Conservation (phyloP, 129 eudicot genomes). For the carrot (Daucus carota) region DH1_v3.0 NC_030387.2:35352001-35352500, state of each 20-base stretch:
- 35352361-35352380: slow-evolving; percentile 13
- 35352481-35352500: slow-evolving; percentile 16
- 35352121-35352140: not conserved
- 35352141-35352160: not conserved
- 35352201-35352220: not conserved
- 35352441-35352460: not conserved
- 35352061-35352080: not conserved
- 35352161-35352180: too few relatives aligned
- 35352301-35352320: not conserved
- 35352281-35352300: not conserved
- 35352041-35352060: not conserved
- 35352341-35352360: not conserved
- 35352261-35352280: not conserved
- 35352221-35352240: not conserved
- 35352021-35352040: not conserved
- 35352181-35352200: not conserved
- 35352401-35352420: slow-evolving; percentile 7
- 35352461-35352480: slow-evolving; percentile 3
- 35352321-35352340: not conserved
- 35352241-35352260: not conserved
- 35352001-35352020: not conserved
- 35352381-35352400: slow-evolving; percentile 14
- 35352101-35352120: not conserved
- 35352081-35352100: not conserved
- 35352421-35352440: not conserved